These are phyloP conservation scores for Chenopodium quinoa DNA, from an alignment of 148 eudicot species.

Conservation along the genomic window DNA sequence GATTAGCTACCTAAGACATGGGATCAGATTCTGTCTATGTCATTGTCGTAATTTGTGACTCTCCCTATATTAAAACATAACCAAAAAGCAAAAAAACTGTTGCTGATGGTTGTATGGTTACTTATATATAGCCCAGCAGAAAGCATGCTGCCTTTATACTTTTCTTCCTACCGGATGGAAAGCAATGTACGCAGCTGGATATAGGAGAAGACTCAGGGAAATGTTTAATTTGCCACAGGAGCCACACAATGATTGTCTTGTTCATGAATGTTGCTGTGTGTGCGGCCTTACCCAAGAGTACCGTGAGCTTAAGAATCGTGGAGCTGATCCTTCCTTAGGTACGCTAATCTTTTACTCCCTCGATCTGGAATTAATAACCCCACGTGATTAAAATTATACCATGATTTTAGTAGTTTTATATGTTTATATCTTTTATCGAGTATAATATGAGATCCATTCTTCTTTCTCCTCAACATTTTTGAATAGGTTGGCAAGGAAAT, in stretches of 20 bases:
- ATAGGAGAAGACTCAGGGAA: conserved; percentile 24
- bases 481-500: conserved; percentile 33
- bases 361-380: no score
- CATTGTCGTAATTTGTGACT: no score
- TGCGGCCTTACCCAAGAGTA: conserved; percentile 38
- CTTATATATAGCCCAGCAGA: conserved; percentile 13
- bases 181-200: conserved; percentile 31
- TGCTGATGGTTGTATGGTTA: not conserved
- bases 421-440: no score
- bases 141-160: conserved; percentile 26
- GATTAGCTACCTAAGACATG: no score
- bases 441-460: no score
- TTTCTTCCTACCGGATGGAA: conserved; percentile 17
- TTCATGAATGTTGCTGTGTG: conserved; percentile 30
- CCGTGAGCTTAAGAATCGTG: conserved; percentile 30
- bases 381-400: no score
- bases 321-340: conserved; percentile 38
- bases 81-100: not conserved
- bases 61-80: no score
- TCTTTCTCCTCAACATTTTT: no score
- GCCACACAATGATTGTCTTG: conserved; percentile 27
- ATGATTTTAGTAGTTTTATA: no score
- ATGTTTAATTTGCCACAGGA: conserved; percentile 33
- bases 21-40: no score
- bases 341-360: not conserved